phyloP scores from a whole-genome alignment of 139 green algal species.

The Coccomyxa sp. region DNA sequence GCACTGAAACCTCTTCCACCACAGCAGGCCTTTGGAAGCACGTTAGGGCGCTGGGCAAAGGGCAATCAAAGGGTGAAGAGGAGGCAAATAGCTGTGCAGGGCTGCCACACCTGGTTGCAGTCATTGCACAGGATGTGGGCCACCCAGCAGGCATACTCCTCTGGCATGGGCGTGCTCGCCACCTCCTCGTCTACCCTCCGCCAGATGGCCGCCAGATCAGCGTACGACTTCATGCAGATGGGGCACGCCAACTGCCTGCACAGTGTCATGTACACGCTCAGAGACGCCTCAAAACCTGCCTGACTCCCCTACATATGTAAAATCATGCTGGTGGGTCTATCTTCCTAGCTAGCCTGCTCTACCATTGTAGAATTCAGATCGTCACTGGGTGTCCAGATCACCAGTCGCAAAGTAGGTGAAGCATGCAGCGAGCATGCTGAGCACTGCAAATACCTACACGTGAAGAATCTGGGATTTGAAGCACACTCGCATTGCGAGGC shows the following conservation, averaged over 20 bases:
- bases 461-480: too few species aligned
- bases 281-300: too few species aligned
- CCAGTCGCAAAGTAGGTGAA: too few species aligned
- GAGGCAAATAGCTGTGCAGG: too few species aligned
- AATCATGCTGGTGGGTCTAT: too few species aligned
- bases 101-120: slow-evolving; percentile 37
- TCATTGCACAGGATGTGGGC: slow-evolving; percentile 70
- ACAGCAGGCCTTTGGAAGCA: neutral
- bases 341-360: too few species aligned
- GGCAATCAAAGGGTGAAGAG: too few species aligned
- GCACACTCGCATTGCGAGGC: too few species aligned
- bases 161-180: slow-evolving; percentile 50
- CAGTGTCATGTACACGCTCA: slow-evolving; percentile 36
- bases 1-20: neutral
- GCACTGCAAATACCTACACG: too few species aligned
- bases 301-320: too few species aligned
- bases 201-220: slow-evolving; percentile 54
- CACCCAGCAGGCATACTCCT: slow-evolving; percentile 52
- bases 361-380: too few species aligned
- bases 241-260: slow-evolving; percentile 44
- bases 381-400: neutral
- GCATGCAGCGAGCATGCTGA: too few species aligned
- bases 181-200: slow-evolving; percentile 48
- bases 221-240: slow-evolving; percentile 65
- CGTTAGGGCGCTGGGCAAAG: neutral